Evolutionary conservation across 495 filamentous ascomycete genomes (phyloP), one percentile per base, ranked within the genome.

Genomic region (Amniculicola lignicola): DNA sequence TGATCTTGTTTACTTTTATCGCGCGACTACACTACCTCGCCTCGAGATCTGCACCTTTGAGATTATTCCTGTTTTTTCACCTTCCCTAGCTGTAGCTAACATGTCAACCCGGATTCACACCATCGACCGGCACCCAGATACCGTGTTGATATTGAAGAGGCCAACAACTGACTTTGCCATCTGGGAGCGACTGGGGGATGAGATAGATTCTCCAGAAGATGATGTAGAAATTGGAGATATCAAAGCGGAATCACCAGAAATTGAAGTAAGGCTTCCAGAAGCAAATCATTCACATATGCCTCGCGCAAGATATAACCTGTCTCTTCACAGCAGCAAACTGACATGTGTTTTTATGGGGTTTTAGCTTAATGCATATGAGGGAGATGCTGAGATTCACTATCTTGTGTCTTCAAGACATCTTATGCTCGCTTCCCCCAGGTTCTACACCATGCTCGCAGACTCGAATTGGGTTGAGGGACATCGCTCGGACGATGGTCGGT

Each of bases 401-500:
- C 76, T 72, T 38, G 75, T 80, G 10, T 83, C 79, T 9, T 79
- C 78, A 1, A 76, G 72, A 24, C 77, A 82, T 58, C 61, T 83
- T 16, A 67, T 61, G 0, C 60, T 81, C 18, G 72, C 75, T 2
- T 83, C 78, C 1, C 63, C 72, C 1, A 59, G 75, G 10, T 80
- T 82, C 62, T 69, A 68, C 15, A 59, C 57, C 21, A 14, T 61
- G 72, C 12, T 67, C 54, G 22, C 62, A 3, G 15, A 22, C 11
- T 11, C 47, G 6, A 40, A 57, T 7, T 77, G 73, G 71, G 69
- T 61, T 46, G 72, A 77, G 63, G 58, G 54, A 25, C 23, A 53
- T 16, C 49, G 48, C 1, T 54, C 66, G 10, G 51, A 69, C 1
- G 68, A 77, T 43, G 72, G 76, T 4, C 70, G 67, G 10, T 67